Evolutionary conservation across 257 asterid species (phyloP), one percentile per base, ranked within the genome.

Genomic region (Jacaranda mimosifolia): DNA sequence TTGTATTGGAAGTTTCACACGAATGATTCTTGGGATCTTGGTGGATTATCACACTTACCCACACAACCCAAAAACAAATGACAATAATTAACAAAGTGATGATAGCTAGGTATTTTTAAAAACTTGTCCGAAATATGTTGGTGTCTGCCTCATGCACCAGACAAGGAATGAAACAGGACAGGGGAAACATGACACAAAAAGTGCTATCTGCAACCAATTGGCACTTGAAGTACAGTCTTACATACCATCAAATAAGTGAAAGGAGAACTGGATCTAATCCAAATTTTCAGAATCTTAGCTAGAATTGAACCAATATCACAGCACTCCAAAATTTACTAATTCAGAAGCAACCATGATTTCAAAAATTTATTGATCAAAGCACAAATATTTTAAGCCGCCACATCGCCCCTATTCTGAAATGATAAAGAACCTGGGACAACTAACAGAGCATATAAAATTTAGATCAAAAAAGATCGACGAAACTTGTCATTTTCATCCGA

Each of bases 371-470:
- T 5, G 62, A 26, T n/a, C 52, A 5, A 60, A 48, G n/a, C 15
- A 62, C 52, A 17, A 19, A 15, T 19, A 45, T 12, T 18, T 59
- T 68, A 5, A 7, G 38, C 26, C 1, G 1, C 39, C 39, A 6
- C 32, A 74, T 45, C 17, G 10, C 63, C 18, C 13, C 67, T 46
- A 46, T 26, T 62, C 51, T 74, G 63, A 53, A 55, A 15, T 55
- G 64, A 77, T 35, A 69, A 38, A 68, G 9, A 43, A 59, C 9
- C 68, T 18, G 46, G 66, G 15, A 46, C 19, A 46, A n/a, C 58
- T 40, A 42, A 36, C 9, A n/a, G 39, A 32, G 18, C 51, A 63
- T 36, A 53, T 3, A 4, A 38, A 55, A 56, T 9, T 48, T 14
- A 58, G 60, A 66, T 4, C 5, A 18, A 40, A 45, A 14, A 6